Conservation (phyloP, 257 asterid genomes). For the Ophiorrhiza pumila region DNA sequence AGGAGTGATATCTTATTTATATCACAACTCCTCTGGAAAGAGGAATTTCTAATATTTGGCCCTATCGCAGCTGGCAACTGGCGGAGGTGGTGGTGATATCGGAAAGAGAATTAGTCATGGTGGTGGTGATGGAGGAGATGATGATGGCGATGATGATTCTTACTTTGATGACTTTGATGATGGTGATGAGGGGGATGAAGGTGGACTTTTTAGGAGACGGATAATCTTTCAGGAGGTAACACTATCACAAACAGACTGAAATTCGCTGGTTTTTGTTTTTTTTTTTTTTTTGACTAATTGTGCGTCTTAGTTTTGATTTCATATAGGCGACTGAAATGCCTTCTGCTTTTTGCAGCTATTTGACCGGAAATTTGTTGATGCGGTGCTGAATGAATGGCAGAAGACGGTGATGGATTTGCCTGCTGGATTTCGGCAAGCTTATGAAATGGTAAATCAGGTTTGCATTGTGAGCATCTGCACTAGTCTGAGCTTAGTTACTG, state of each 20-base stretch:
- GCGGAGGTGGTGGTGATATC: slow-evolving; percentile 89
- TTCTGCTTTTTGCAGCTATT: slow-evolving; percentile 51
- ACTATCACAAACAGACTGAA: neutral
- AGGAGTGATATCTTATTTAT: neutral
- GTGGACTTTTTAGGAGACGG: slow-evolving; percentile 88
- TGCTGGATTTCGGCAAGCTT: slow-evolving; percentile 95
- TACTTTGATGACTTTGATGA: slow-evolving; percentile 95
- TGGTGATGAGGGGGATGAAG: slow-evolving; percentile 96
- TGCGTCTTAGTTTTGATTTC: neutral
- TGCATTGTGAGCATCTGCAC: slow-evolving; percentile 6
- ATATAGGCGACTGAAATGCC: neutral
- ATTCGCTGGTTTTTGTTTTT: neutral
- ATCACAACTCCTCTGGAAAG: neutral
- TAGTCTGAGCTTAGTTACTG: slow-evolving; percentile 21
- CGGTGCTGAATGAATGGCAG: slow-evolving; percentile 96
- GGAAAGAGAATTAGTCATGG: slow-evolving; percentile 87
- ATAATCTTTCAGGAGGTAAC: slow-evolving; percentile 79
- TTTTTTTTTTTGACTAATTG: neutral
- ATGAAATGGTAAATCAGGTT: slow-evolving; percentile 70
- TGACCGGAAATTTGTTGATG: slow-evolving; percentile 90
- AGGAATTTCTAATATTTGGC: slow-evolving; percentile 7
- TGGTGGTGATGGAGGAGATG: slow-evolving; percentile 99
- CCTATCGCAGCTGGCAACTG: slow-evolving; percentile 63
- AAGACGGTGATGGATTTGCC: slow-evolving; percentile 97
- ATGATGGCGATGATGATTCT: slow-evolving; percentile 97